Conservation (phyloP, 805 yeast genomes). For the Lipomyces spencermartinsiae region DNA sequence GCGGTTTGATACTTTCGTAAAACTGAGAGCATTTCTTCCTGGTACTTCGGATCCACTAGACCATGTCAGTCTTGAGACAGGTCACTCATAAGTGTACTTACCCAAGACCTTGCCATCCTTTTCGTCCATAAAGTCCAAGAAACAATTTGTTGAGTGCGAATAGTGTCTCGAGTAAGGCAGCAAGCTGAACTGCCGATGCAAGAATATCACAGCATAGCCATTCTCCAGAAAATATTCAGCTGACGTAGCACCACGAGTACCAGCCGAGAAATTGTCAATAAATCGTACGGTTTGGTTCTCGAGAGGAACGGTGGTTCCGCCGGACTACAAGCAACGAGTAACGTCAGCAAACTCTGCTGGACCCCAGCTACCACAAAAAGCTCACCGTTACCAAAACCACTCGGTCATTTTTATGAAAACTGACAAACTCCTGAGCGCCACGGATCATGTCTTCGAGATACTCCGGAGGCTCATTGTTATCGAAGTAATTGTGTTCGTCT, state of each 20-base stretch:
- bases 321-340: constrained; percentile 53
- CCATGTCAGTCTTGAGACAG: constrained; percentile 1
- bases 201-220: constrained; percentile 90
- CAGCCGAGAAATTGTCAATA: constrained; percentile 96
- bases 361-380: background rate
- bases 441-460: constrained; percentile 68
- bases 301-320: constrained; percentile 97
- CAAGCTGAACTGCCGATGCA: constrained; percentile 90
- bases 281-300: constrained; percentile 97
- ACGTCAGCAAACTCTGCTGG: background rate
- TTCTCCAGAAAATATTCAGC: constrained; percentile 87
- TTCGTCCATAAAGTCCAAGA: constrained; percentile 78
- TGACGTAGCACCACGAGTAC: constrained; percentile 95
- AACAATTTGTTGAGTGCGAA: constrained; percentile 81
- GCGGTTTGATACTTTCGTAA: constrained; percentile 60
- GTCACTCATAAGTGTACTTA: constrained; percentile 9
- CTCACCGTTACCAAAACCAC: constrained; percentile 76
- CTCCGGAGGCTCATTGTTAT: constrained; percentile 71
- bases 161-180: constrained; percentile 90
- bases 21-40: constrained; percentile 64
- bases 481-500: constrained; percentile 81
- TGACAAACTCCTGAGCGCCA: constrained; percentile 67
- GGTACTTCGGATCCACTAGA: constrained; percentile 62
- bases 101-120: constrained; percentile 58
- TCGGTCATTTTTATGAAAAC: constrained; percentile 56